These are phyloP conservation scores for Astrothelium macrocarpum DNA, from an alignment of 495 filamentous ascomycete species.

Conservation along the genomic window DNA sequence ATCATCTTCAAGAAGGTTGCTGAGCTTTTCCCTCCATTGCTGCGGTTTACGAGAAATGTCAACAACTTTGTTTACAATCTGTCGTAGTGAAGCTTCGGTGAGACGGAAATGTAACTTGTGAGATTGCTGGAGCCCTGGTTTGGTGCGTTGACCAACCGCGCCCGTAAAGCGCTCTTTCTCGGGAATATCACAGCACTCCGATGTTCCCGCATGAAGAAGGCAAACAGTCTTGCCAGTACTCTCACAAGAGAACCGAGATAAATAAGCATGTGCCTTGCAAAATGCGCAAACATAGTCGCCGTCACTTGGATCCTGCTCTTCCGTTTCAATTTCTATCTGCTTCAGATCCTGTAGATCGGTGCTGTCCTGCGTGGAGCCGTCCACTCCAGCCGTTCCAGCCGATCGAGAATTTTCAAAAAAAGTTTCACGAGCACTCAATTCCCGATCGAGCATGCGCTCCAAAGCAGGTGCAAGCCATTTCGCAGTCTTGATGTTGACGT, in stretches of 20 bases:
- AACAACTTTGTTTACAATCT: conserved; percentile 61
- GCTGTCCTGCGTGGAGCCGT: conserved; percentile 11
- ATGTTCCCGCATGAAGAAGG: conserved; percentile 62
- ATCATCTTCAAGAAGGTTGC: conserved; percentile 71
- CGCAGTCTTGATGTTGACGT: conserved; percentile 80
- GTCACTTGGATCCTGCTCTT: conserved; percentile 69
- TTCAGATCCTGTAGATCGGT: conserved; percentile 14
- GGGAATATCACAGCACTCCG: conserved; percentile 64
- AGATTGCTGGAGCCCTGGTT: conserved; percentile 9
- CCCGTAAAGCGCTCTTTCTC: conserved; percentile 38
- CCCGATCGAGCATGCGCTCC: conserved; percentile 62
- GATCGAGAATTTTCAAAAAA: conserved; percentile 37
- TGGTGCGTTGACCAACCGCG: conserved; percentile 43
- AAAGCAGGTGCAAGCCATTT: conserved; percentile 90
- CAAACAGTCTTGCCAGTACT: conserved; percentile 70
- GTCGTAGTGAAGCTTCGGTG: conserved; percentile 57
- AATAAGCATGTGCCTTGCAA: conserved; percentile 87
- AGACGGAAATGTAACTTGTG: conserved; percentile 43
- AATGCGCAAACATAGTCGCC: conserved; percentile 83
- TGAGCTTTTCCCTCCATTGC: conserved; percentile 82
- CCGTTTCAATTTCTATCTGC: conserved; percentile 33
- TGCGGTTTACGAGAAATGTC: conserved; percentile 83
- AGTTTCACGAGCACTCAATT: conserved; percentile 54
- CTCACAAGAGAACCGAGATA: conserved; percentile 80
- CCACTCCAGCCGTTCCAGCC: neutral